A percentile compares a stretch with the other conserved stretches of the same genome.
These are phyloP conservation scores for Kodamaea fukazawae DNA, from an alignment of 805 yeast species.

Conservation along the genomic window DNA sequence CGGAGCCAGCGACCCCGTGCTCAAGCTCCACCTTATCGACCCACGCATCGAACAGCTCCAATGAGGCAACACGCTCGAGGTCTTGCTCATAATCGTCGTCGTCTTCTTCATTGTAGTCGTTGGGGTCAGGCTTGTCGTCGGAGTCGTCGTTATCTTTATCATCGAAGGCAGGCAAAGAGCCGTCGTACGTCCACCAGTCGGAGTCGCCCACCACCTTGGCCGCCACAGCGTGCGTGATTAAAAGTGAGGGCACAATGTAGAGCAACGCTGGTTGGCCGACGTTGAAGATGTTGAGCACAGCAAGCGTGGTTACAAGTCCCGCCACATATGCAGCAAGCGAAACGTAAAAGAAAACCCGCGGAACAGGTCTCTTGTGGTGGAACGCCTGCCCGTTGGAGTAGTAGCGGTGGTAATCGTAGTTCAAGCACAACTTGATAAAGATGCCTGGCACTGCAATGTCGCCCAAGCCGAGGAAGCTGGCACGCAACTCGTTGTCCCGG, in stretches of 20 bases:
- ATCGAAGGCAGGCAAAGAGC: conserved; percentile 19
- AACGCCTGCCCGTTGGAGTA: conserved; percentile 23
- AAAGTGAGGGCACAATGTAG: conserved; percentile 54
- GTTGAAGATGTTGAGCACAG: conserved; percentile 34
- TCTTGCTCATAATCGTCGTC: conserved; percentile 16
- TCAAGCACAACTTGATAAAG: conserved; percentile 49
- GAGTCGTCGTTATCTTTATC: conserved; percentile 14
- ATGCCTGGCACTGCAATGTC: conserved; percentile 63
- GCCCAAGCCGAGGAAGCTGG: conserved; percentile 58
- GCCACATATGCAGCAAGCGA: conserved; percentile 47
- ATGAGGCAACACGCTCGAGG: conserved; percentile 10
- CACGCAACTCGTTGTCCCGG: conserved; percentile 7
- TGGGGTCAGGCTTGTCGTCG: too few relatives aligned
- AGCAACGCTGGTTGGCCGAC: conserved; percentile 68
- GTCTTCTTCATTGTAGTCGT: conserved; percentile 1
- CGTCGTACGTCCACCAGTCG: conserved; percentile 12
- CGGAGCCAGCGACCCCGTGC: conserved; percentile 12
- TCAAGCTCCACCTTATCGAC: conserved; percentile 19
- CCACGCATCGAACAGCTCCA: conserved; percentile 20
- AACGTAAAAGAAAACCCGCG: conserved; percentile 46
- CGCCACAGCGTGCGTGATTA: conserved; percentile 27
- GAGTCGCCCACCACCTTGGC: conserved; percentile 43
- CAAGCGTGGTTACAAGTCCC: conserved; percentile 46
- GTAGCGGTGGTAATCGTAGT: conserved; percentile 48
- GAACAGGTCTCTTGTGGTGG: conserved; percentile 37